A percentile compares a stretch with the other conserved stretches of the same genome.
These are phyloP conservation scores for Orychophragmus violaceus DNA, from an alignment of 345 rosid species.

Conservation along the genomic window DNA sequence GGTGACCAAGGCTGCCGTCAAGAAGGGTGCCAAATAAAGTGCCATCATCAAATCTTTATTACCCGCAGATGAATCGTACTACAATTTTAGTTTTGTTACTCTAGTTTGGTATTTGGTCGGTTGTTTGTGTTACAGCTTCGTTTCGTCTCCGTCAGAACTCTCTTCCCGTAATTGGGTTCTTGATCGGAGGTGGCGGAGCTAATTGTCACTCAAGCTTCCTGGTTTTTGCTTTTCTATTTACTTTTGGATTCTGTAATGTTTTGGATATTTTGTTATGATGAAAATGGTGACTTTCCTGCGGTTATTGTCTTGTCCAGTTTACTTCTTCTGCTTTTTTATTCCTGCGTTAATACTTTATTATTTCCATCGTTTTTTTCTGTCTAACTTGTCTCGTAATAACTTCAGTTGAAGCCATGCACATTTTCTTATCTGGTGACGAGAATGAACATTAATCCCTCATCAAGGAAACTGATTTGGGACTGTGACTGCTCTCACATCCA, in stretches of 20 bases:
- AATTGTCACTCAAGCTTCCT: neutral
- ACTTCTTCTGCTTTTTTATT: neutral
- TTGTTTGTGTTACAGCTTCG: neutral
- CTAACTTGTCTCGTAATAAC: no score
- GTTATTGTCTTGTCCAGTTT: neutral
- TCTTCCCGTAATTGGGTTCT: slow-evolving; percentile 27
- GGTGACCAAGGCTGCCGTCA: slow-evolving; percentile 76
- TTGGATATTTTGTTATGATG: neutral
- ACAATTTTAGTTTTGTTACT: neutral
- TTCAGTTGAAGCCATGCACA: no score
- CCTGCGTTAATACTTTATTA: no score
- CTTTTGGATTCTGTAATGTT: neutral
- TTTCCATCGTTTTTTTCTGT: no score
- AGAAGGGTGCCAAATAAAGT: slow-evolving; percentile 72
- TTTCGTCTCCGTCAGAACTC: neutral
- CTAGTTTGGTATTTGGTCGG: neutral
- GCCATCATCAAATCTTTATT: neutral
- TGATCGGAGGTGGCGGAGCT: slow-evolving; percentile 26
- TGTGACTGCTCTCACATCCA: slow-evolving; percentile 67
- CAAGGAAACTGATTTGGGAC: slow-evolving; percentile 27
- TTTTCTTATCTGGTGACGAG: no score
- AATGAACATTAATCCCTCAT: no score
- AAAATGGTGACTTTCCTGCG: neutral
- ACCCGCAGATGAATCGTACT: neutral
- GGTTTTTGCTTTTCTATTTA: neutral